A percentile compares a stretch with the other conserved stretches of the same genome.
Conservation (phyloP, 2,329 filamentous ascomycete genomes). For the Xylariales sp. region DNA sequence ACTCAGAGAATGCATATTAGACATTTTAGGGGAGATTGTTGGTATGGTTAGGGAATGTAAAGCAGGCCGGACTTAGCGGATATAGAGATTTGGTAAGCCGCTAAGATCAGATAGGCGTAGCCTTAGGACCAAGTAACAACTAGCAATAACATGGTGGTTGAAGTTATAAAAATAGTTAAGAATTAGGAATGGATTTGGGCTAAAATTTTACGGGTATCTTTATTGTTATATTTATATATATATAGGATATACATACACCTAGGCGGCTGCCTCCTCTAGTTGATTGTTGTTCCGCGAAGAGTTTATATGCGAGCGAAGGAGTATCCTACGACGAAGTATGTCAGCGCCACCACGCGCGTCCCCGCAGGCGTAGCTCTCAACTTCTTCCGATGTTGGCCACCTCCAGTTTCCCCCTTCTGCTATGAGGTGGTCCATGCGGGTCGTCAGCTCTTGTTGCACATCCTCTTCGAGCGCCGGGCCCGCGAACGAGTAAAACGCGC, state of each 20-base stretch:
- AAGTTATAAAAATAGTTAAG: neutral
- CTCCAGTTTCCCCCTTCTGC: conserved; percentile 41
- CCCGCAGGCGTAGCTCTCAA: conserved; percentile 43
- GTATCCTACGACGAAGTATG: conserved; percentile 38
- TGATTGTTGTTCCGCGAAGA: neutral
- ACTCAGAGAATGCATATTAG: no score
- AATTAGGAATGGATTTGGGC: neutral
- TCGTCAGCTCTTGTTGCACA: conserved; percentile 37
- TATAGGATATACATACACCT: conserved; percentile 2
- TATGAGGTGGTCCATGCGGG: conserved; percentile 38
- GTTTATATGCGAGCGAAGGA: conserved; percentile 20
- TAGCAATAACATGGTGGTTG: neutral
- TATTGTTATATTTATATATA: conserved; percentile 4
- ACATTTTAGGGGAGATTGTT: neutral
- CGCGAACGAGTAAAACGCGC: conserved; percentile 62
- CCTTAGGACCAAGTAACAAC: no score
- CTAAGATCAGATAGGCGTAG: neutral
- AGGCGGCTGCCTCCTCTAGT: neutral
- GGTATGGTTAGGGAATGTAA: neutral
- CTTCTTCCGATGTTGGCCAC: conserved; percentile 48
- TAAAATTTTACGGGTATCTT: conserved; percentile 23
- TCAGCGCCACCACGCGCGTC: conserved; percentile 41
- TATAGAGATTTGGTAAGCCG: neutral
- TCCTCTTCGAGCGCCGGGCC: conserved; percentile 54
- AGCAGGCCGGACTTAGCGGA: conserved; percentile 4